phyloP scores from a whole-genome alignment of 371 early-diverging fungal genomes.

The Smittium culicis region DNA sequence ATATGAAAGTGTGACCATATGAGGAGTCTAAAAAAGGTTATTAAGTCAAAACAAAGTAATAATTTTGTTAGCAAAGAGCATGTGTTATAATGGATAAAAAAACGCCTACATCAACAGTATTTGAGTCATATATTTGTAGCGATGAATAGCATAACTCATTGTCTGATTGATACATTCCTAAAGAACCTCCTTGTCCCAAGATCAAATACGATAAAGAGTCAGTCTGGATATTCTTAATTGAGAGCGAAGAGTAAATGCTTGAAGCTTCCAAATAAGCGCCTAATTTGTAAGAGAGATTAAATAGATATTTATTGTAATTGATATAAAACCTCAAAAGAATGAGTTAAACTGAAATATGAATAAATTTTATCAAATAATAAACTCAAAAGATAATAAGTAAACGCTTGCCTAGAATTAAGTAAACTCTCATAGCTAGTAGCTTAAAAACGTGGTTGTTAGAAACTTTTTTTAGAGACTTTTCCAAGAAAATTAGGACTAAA shows the following conservation, averaged over 20 bases:
- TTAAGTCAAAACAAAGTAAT: too few relatives aligned
- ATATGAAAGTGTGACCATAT: constrained; percentile 72
- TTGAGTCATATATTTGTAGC: constrained; percentile 57
- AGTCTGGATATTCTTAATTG: constrained; percentile 75
- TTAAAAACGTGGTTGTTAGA: constrained; percentile 68
- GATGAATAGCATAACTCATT: constrained; percentile 39
- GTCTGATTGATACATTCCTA: constrained; percentile 41
- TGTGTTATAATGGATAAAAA: too few relatives aligned
- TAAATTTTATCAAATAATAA: background rate
- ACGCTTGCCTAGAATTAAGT: constrained; percentile 43
- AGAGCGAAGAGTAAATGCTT: constrained; percentile 53
- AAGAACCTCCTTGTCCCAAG: constrained; percentile 44
- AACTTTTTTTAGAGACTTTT: constrained; percentile 55
- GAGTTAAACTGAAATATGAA: background rate
- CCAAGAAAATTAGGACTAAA: constrained; percentile 52
- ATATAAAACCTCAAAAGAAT: background rate
- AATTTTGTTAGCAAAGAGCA: too few relatives aligned
- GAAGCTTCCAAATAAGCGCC: constrained; percentile 51
- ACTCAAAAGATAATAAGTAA: constrained; percentile 1
- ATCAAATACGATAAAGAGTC: constrained; percentile 67
- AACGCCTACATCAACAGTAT: constrained; percentile 39
- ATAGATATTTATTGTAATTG: background rate
- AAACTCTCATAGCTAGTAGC: constrained; percentile 64
- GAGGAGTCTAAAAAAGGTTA: constrained; percentile 39
- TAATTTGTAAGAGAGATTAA: background rate